A percentile compares a stretch with the other conserved stretches of the same genome.
Conservation (phyloP, 1,284 basidiomycete species). For the Schizopora paradoxa region DNA sequence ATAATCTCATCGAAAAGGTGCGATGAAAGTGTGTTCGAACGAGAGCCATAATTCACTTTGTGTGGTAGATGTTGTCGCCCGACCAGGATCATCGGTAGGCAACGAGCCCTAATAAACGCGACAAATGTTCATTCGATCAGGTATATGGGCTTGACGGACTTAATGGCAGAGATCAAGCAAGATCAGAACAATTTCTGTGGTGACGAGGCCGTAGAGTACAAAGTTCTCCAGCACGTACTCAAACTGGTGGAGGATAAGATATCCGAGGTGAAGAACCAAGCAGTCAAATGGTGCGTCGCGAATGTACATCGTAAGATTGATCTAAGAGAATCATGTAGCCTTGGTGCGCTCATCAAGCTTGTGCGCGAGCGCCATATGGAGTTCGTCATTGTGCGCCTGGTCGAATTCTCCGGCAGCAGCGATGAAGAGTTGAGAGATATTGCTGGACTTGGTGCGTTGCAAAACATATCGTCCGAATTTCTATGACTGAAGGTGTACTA, state of each 20-base stretch:
- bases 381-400: slow-evolving; percentile 80
- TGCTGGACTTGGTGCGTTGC: slow-evolving; percentile 74
- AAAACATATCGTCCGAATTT: slow-evolving; percentile 1
- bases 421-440: slow-evolving; percentile 93
- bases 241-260: slow-evolving; percentile 88
- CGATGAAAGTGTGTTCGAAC: slow-evolving; percentile 3
- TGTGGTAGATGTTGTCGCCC: slow-evolving; percentile 68
- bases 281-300: slow-evolving; percentile 79
- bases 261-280: slow-evolving; percentile 97
- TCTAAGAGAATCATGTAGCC: slow-evolving; percentile 36
- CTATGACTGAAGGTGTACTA: slow-evolving; percentile 27
- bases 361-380: slow-evolving; percentile 81
- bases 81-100: slow-evolving; percentile 78
- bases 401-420: slow-evolving; percentile 77
- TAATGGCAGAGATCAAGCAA: slow-evolving; percentile 80
- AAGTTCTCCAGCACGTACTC: slow-evolving; percentile 76
- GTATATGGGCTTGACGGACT: slow-evolving; percentile 92
- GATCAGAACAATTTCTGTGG: slow-evolving; percentile 65
- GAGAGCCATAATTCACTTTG: slow-evolving; percentile 14
- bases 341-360: slow-evolving; percentile 84
- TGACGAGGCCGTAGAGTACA: slow-evolving; percentile 79
- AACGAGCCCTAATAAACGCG: slow-evolving; percentile 3
- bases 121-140: slow-evolving; percentile 35
- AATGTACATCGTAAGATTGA: slow-evolving; percentile 4
- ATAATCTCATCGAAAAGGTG: slow-evolving; percentile 74